Percentiles rank a stretch among this genome's conserved stretches.
phyloP scores from a whole-genome alignment of 2,329 filamentous ascomycete species.

The Aspergillus fructus region DNA sequence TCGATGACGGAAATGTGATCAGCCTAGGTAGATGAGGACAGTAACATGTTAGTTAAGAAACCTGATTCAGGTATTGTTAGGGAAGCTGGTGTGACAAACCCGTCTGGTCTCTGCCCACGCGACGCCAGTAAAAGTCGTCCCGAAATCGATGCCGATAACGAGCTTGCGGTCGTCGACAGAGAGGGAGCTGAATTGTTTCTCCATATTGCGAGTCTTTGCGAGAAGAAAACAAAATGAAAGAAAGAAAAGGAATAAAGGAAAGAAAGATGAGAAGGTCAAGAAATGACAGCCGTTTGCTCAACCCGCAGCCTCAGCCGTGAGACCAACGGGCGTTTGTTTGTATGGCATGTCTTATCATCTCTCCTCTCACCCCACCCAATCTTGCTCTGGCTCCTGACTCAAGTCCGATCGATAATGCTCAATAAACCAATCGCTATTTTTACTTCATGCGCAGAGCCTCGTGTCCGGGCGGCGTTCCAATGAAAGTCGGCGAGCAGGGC shows the following conservation, averaged over 20 bases:
- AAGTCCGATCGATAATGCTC: neutral
- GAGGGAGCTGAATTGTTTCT: neutral
- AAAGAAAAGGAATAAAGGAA: neutral
- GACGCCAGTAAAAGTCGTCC: conserved; percentile 9
- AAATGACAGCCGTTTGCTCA: neutral
- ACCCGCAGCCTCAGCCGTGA: neutral
- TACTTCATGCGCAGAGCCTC: neutral
- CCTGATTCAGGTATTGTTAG: neutral
- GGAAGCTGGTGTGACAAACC: neutral
- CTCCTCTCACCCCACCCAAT: too few species aligned
- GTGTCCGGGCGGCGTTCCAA: neutral
- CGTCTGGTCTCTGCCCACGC: conserved; percentile 12
- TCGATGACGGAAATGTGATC: conserved; percentile 10
- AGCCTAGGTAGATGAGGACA: neutral
- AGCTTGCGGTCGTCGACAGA: conserved; percentile 8
- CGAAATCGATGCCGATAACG: conserved; percentile 10
- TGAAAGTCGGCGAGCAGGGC: neutral
- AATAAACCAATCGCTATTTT: neutral
- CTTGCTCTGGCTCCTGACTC: too few species aligned
- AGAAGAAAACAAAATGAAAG: neutral
- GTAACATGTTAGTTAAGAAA: neutral
- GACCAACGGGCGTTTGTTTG: neutral
- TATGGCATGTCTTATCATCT: too few species aligned
- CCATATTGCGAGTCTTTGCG: neutral
- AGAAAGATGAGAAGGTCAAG: too few species aligned